These are phyloP conservation scores for Tremellales sp. DNA, from an alignment of 1,284 basidiomycete genomes.

Conservation along the genomic window DNA sequence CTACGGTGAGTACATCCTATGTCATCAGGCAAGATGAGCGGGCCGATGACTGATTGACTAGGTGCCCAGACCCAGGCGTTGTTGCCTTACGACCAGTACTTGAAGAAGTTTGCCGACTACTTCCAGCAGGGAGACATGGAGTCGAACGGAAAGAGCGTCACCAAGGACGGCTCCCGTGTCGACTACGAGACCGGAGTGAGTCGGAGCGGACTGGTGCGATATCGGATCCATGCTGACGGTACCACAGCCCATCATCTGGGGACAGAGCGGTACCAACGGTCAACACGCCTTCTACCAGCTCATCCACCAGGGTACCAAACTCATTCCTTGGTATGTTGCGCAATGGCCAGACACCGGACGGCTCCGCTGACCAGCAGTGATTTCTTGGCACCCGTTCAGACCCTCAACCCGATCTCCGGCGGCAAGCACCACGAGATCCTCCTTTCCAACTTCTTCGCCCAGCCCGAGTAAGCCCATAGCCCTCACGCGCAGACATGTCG, in stretches of 20 bases:
- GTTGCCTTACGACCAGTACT: slow-evolving; percentile 96
- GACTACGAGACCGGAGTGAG: slow-evolving; percentile 92
- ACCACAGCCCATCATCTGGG: slow-evolving; percentile 97
- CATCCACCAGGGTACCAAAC: slow-evolving; percentile 89
- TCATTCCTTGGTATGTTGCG: slow-evolving; percentile 62
- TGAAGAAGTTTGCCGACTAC: slow-evolving; percentile 99
- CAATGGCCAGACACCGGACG: not conserved
- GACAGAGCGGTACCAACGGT: slow-evolving; percentile 94
- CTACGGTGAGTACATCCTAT: too few relatives aligned
- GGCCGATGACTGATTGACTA: slow-evolving; percentile 21
- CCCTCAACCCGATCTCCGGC: slow-evolving; percentile 81
- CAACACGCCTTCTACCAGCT: slow-evolving; percentile 99
- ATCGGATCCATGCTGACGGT: not conserved
- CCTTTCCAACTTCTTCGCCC: slow-evolving; percentile 96
- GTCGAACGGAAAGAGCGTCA: slow-evolving; percentile 95
- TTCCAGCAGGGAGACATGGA: slow-evolving; percentile 99
- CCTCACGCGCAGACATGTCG: not conserved
- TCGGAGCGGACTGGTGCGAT: too few relatives aligned
- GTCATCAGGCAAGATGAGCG: slow-evolving; percentile 11
- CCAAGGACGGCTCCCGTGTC: slow-evolving; percentile 87
- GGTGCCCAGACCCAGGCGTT: slow-evolving; percentile 90
- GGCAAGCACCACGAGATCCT: slow-evolving; percentile 96
- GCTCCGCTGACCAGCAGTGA: slow-evolving; percentile 54
- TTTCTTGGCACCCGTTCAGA: slow-evolving; percentile 90
- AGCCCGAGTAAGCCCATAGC: slow-evolving; percentile 63